Evolutionary conservation across 1,284 basidiomycete genomes (phyloP).

Genomic region (Cryptococcus hybrid): DNA sequence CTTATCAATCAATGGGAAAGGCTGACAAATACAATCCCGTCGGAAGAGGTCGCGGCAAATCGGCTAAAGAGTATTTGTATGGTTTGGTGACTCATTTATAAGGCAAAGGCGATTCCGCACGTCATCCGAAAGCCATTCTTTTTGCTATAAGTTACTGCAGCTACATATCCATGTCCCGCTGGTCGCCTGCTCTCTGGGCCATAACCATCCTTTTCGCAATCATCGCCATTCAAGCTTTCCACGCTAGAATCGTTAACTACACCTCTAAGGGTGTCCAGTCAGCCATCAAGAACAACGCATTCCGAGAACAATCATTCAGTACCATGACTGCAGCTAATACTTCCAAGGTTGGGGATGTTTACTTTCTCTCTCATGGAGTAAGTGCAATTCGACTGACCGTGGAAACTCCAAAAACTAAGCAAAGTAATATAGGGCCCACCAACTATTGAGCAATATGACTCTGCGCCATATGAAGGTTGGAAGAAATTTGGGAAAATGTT

Average conservation of each 20-base stretch:
- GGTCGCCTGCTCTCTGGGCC: no score
- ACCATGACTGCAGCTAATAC: neutral
- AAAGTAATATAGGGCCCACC: slow-evolving; percentile 40
- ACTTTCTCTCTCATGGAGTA: slow-evolving; percentile 47
- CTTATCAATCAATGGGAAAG: neutral
- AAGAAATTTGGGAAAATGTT: slow-evolving; percentile 43
- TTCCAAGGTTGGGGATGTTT: slow-evolving; percentile 33
- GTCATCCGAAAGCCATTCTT: neutral
- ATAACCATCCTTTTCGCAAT: neutral
- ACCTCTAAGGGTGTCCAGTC: neutral
- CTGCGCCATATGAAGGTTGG: slow-evolving; percentile 51
- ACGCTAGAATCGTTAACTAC: neutral
- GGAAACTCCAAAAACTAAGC: neutral
- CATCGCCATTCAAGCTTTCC: neutral
- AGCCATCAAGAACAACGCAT: neutral
- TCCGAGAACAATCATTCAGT: neutral
- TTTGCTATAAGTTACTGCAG: neutral
- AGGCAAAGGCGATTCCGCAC: neutral
- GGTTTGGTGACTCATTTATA: neutral
- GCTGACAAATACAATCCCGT: neutral
- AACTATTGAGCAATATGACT: slow-evolving; percentile 47
- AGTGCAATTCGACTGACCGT: slow-evolving; percentile 3
- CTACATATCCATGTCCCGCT: neutral
- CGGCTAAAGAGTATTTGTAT: neutral
- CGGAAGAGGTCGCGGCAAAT: no score